Evolutionary conservation across 2,329 filamentous ascomycete genomes (phyloP).

Genomic region (Clonostachys solani): DNA sequence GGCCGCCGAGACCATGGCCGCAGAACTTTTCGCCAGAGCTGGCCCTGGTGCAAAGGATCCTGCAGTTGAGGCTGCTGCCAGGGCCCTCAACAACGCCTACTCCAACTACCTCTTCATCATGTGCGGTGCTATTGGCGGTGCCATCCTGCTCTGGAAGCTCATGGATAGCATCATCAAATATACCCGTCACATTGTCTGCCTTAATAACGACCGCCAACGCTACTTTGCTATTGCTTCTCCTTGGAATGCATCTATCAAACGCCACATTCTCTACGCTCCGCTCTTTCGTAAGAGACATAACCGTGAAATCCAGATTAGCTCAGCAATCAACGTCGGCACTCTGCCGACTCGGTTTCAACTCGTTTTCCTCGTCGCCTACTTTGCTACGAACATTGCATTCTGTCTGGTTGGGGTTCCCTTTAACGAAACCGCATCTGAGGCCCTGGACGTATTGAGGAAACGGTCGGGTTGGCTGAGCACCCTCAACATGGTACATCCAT

Average conservation of each 20-base stretch:
- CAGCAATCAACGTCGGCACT: slow-evolving; percentile 52
- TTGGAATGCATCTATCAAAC: slow-evolving; percentile 58
- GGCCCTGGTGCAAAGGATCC: slow-evolving; percentile 3
- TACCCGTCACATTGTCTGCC: slow-evolving; percentile 67
- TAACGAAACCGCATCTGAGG: slow-evolving; percentile 22
- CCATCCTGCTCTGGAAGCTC: slow-evolving; percentile 65
- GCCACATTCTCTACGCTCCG: slow-evolving; percentile 69
- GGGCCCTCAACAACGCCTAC: slow-evolving; percentile 40
- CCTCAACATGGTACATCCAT: slow-evolving; percentile 65
- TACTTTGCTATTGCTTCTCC: slow-evolving; percentile 65
- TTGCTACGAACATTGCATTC: slow-evolving; percentile 58
- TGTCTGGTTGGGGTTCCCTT: slow-evolving; percentile 65
- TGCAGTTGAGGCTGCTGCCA: slow-evolving; percentile 3
- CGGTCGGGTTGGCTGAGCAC: slow-evolving; percentile 66
- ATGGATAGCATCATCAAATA: slow-evolving; percentile 59
- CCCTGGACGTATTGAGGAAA: slow-evolving; percentile 47
- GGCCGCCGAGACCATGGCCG: not conserved
- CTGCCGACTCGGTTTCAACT: slow-evolving; percentile 58
- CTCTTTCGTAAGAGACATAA: slow-evolving; percentile 60
- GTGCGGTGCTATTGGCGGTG: slow-evolving; percentile 58
- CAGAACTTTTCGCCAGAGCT: slow-evolving; percentile 3
- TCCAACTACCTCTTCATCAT: slow-evolving; percentile 58
- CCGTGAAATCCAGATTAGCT: slow-evolving; percentile 56
- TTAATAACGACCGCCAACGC: slow-evolving; percentile 74
- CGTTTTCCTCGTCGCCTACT: slow-evolving; percentile 48